Percentiles rank a stretch among this genome's conserved stretches.
These are phyloP conservation scores for Cinchona pubescens DNA, from an alignment of 257 asterid genomes.

Conservation along the genomic window DNA sequence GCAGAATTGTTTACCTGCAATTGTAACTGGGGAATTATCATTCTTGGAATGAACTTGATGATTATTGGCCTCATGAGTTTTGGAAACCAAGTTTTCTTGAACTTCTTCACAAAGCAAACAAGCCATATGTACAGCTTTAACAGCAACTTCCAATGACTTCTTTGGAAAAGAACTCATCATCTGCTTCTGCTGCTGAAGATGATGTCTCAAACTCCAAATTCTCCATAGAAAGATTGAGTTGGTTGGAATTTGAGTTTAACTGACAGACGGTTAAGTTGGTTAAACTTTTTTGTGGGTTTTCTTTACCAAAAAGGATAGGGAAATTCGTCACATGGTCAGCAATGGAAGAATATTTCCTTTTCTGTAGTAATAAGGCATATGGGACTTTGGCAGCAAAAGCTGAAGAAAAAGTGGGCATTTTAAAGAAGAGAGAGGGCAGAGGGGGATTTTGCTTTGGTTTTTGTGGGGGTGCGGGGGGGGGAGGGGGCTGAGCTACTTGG, in stretches of 20 bases:
- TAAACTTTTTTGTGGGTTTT: constrained; percentile 10
- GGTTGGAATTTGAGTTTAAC: constrained; percentile 23
- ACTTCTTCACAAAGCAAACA: constrained; percentile 59
- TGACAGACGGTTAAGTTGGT: constrained; percentile 16
- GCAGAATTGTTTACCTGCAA: constrained; percentile 55
- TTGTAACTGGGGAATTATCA: constrained; percentile 73
- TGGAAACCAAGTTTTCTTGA: constrained; percentile 43
- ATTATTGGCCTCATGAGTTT: constrained; percentile 15
- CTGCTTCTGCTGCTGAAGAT: constrained; percentile 9
- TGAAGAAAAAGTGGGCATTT: constrained; percentile 42
- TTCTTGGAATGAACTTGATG: constrained; percentile 58
- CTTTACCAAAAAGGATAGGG: constrained; percentile 10
- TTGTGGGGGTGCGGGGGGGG: too few species aligned
- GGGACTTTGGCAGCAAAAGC: constrained; percentile 32
- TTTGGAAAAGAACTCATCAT: constrained; percentile 25
- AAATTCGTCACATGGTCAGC: constrained; percentile 9
- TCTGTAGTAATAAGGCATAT: not conserved
- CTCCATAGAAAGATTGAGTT: constrained; percentile 18
- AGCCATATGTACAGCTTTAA: constrained; percentile 84
- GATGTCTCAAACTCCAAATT: constrained; percentile 24
- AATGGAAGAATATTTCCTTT: constrained; percentile 4
- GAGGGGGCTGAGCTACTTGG: too few species aligned
- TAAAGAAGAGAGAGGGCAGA: not conserved
- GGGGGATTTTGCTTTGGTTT: too few species aligned
- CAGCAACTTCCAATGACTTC: constrained; percentile 73